A percentile compares a stretch with the other conserved stretches of the same genome.
Evolutionary conservation across 306 rosid genomes (phyloP).

Genomic region (Acacia crassicarpa): DNA sequence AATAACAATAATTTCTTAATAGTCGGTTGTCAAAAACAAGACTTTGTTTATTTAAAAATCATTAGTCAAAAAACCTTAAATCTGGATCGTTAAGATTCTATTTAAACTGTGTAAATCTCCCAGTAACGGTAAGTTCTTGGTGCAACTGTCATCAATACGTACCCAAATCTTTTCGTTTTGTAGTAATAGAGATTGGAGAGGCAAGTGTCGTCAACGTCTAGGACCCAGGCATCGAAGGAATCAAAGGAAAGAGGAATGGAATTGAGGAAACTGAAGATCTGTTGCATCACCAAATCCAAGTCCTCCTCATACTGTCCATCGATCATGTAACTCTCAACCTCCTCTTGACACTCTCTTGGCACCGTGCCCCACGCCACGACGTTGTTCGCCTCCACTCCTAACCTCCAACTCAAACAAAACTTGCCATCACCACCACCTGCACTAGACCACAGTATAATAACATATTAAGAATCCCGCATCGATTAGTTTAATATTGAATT

Average conservation of each 20-base stretch:
- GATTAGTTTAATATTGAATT: too few relatives aligned
- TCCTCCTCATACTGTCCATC: constrained; percentile 58
- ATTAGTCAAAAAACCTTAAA: too few relatives aligned
- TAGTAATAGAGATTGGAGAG: constrained; percentile 56
- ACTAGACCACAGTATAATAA: neutral
- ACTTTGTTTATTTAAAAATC: too few relatives aligned
- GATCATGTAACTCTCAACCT: constrained; percentile 54
- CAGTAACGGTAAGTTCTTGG: too few relatives aligned
- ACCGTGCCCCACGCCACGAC: constrained; percentile 57
- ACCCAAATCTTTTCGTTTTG: constrained; percentile 46
- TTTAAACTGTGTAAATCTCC: too few relatives aligned
- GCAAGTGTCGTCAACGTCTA: constrained; percentile 73
- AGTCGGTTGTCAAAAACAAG: too few relatives aligned
- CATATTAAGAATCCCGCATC: neutral
- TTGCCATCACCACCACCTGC: neutral
- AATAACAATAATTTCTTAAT: too few relatives aligned
- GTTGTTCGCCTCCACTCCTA: constrained; percentile 61
- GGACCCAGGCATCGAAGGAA: constrained; percentile 56
- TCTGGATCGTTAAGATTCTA: too few relatives aligned
- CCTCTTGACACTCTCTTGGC: constrained; percentile 38
- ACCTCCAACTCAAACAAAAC: constrained; percentile 61
- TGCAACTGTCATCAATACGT: neutral
- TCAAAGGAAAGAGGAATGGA: constrained; percentile 29
- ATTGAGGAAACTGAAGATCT: constrained; percentile 33
- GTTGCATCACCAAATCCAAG: constrained; percentile 36